These are phyloP conservation scores for Pezicula neosporulosa DNA, from an alignment of 2,329 filamentous ascomycete genomes.

Conservation along the genomic window DNA sequence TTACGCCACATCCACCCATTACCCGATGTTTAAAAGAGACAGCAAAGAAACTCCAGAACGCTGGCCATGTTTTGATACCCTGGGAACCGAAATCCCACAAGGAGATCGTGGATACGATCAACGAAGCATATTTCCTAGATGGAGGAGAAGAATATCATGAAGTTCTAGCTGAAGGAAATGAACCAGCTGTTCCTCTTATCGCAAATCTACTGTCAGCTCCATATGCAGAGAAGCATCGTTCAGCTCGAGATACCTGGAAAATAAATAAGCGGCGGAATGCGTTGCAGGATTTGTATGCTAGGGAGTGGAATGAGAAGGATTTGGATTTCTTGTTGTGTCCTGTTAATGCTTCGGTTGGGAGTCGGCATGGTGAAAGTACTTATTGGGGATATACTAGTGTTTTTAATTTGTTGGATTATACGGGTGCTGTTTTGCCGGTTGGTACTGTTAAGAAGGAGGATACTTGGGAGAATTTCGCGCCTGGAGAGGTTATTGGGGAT, in stretches of 20 bases:
- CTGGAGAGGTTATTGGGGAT: too few relatives aligned
- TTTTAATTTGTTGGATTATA: conserved; percentile 11
- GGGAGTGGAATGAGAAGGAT: conserved; percentile 12
- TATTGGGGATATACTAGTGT: conserved; percentile 13
- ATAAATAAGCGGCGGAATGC: neutral
- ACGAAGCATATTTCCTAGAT: conserved; percentile 49
- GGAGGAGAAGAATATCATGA: conserved; percentile 47
- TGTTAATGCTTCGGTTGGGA: conserved; percentile 2
- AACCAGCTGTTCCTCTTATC: conserved; percentile 35
- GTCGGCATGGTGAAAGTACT: conserved; percentile 3
- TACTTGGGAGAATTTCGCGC: conserved; percentile 1
- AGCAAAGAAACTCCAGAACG: conserved; percentile 31
- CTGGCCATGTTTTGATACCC: conserved; percentile 52
- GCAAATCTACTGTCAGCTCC: neutral
- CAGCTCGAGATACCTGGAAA: neutral
- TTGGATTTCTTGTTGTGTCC: conserved; percentile 10
- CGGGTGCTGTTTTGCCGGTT: conserved; percentile 4
- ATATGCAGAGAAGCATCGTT: neutral
- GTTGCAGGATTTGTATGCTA: conserved; percentile 9
- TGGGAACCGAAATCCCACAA: conserved; percentile 36
- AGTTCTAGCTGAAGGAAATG: conserved; percentile 46
- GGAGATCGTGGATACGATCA: neutral
- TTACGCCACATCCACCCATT: conserved; percentile 35
- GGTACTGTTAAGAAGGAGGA: neutral
- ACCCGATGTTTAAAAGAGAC: conserved; percentile 48